Conservation (phyloP, 1,284 basidiomycete species). For the Dichomitus squalens region DNA sequence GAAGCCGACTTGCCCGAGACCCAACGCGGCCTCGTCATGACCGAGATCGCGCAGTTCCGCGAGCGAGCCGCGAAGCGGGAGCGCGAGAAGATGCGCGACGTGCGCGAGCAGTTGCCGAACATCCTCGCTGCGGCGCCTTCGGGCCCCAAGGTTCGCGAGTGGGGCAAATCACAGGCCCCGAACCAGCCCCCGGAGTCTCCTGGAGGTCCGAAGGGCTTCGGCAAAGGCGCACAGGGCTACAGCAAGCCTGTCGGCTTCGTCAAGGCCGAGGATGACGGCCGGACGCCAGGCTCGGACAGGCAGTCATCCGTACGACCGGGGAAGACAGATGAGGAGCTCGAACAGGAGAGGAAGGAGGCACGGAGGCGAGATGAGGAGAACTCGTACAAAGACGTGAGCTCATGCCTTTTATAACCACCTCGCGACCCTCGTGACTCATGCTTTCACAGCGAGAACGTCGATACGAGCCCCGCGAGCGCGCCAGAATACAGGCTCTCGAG, state of each 20-base stretch:
- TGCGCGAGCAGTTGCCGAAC: slow-evolving; percentile 57
- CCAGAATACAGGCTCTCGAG: slow-evolving; percentile 74
- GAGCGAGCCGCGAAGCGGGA: slow-evolving; percentile 87
- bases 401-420: not conserved
- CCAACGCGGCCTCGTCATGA: slow-evolving; percentile 90
- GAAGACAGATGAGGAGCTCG: slow-evolving; percentile 86
- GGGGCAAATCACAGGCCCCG: slow-evolving; percentile 65
- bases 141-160: slow-evolving; percentile 74
- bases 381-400: slow-evolving; percentile 82
- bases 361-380: slow-evolving; percentile 77
- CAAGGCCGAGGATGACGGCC: slow-evolving; percentile 56
- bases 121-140: slow-evolving; percentile 47
- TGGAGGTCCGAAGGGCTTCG: slow-evolving; percentile 44
- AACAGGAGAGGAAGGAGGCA: slow-evolving; percentile 74
- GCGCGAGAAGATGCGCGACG: slow-evolving; percentile 79
- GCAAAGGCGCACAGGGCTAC: slow-evolving; percentile 75
- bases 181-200: slow-evolving; percentile 30
- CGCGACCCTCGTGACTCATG: slow-evolving; percentile 4
- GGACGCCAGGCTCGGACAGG: slow-evolving; percentile 40
- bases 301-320: slow-evolving; percentile 38
- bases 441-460: slow-evolving; percentile 70
- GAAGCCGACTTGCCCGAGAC: slow-evolving; percentile 96
- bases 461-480: slow-evolving; percentile 79
- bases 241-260: slow-evolving; percentile 82
- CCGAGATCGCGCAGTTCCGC: slow-evolving; percentile 92